Evolutionary conservation across 208 protist species (phyloP).

Genomic region (Leishmania gerbilli): DNA sequence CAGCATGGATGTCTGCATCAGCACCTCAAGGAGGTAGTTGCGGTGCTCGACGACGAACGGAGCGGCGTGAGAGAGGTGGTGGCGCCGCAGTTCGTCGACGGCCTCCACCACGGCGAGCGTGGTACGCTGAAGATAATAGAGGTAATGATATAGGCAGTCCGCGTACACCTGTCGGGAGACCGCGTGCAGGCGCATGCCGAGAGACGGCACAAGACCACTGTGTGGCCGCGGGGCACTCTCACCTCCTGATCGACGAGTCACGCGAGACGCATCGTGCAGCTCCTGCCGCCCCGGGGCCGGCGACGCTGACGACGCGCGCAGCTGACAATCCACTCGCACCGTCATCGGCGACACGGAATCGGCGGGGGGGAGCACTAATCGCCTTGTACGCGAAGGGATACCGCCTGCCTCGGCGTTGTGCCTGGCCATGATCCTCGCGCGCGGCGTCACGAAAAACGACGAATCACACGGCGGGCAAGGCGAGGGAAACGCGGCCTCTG

Average conservation of each 20-base stretch:
- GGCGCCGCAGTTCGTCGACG: conserved; percentile 25
- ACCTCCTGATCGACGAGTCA: not conserved
- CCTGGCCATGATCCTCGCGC: not conserved
- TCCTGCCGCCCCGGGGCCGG: not conserved
- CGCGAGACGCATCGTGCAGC: not conserved
- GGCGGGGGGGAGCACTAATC: not conserved
- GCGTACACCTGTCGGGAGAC: conserved; percentile 30
- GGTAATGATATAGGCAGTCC: conserved; percentile 39
- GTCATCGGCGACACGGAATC: not conserved
- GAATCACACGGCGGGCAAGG: conserved; percentile 7
- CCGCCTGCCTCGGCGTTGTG: not conserved
- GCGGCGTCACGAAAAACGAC: conserved; percentile 3
- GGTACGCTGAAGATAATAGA: conserved; percentile 37
- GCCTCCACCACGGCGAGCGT: conserved; percentile 43
- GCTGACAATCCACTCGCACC: not conserved
- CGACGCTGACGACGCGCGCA: not conserved
- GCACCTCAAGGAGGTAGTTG: conserved; percentile 51
- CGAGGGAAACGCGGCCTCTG: conserved; percentile 7
- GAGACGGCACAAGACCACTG: not conserved
- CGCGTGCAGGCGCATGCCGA: not conserved
- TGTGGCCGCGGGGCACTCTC: not conserved
- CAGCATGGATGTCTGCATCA: conserved; percentile 35
- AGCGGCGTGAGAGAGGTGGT: conserved; percentile 19
- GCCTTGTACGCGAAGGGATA: not conserved
- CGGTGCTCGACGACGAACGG: conserved; percentile 44